Evolutionary conservation across 306 rosid species (phyloP).

Genomic region (Hippophae gyantsensis): DNA sequence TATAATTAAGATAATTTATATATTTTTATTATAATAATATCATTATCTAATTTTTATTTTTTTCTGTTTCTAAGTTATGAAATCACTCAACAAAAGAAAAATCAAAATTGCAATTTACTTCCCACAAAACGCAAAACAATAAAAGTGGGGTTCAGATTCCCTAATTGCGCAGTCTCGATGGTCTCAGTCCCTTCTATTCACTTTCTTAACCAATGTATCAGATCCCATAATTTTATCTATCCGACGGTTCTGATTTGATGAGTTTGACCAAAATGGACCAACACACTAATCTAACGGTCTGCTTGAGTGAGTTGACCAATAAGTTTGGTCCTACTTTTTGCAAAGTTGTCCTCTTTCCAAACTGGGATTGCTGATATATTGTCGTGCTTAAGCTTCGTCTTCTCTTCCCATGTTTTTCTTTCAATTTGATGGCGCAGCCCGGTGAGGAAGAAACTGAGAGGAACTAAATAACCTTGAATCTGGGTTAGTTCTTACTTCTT

Average conservation of each 20-base stretch:
- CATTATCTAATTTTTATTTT: too few relatives aligned
- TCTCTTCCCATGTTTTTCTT: neutral
- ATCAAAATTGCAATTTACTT: too few relatives aligned
- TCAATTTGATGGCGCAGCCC: constrained; percentile 19
- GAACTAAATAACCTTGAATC: constrained; percentile 21
- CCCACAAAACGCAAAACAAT: too few relatives aligned
- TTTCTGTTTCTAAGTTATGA: too few relatives aligned
- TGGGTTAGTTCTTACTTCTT: constrained; percentile 29
- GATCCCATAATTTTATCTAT: neutral
- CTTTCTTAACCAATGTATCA: neutral
- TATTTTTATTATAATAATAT: too few relatives aligned
- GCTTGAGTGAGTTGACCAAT: constrained; percentile 39
- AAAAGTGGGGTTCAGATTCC: too few relatives aligned
- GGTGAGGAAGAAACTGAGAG: constrained; percentile 11
- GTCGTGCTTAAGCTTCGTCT: constrained; percentile 20
- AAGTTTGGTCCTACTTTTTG: constrained; percentile 16
- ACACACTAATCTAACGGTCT: constrained; percentile 18
- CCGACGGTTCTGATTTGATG: neutral
- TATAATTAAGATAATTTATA: too few relatives aligned
- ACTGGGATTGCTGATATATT: constrained; percentile 24
- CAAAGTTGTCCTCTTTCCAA: neutral
- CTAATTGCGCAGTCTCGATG: too few relatives aligned
- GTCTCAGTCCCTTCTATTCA: neutral
- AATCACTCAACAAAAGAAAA: too few relatives aligned
- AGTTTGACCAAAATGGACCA: neutral